phyloP scores from a whole-genome alignment of 2,329 filamentous ascomycete genomes.

The Plectosphaerella plurivora region DNA sequence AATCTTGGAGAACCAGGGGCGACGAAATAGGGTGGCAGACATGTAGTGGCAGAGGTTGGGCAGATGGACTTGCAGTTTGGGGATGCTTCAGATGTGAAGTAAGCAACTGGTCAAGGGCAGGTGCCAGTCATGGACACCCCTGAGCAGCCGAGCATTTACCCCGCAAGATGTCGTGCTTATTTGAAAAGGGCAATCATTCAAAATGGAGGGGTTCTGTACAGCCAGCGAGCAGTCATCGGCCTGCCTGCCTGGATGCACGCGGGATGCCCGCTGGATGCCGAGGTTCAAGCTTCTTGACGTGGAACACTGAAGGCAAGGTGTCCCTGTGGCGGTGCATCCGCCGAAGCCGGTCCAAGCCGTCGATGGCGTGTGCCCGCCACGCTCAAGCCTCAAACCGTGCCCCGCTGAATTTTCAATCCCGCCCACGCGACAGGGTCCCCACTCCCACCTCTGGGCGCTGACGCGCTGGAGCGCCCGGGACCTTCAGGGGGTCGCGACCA shows the following conservation, averaged over 20 bases:
- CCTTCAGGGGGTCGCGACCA: conserved; percentile 4
- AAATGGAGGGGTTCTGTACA: background rate
- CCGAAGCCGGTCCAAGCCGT: background rate
- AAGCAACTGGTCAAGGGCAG: too few species aligned
- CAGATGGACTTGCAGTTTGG: background rate
- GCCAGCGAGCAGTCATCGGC: background rate
- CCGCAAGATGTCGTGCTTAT: background rate
- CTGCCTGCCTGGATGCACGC: too few species aligned
- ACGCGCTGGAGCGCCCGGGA: background rate
- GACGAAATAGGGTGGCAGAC: background rate
- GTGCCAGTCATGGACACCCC: background rate
- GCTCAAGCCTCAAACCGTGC: background rate
- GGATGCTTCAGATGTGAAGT: background rate
- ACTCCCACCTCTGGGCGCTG: background rate
- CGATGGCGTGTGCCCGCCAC: background rate
- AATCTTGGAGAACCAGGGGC: conserved; percentile 4
- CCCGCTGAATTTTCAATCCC: background rate
- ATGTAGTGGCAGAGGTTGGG: background rate
- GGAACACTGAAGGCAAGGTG: background rate
- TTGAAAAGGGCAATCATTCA: background rate
- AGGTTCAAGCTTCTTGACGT: background rate
- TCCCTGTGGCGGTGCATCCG: background rate
- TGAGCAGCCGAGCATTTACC: background rate
- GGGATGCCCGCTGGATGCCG: conserved; percentile 1
- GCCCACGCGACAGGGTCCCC: background rate